Evolutionary conservation across 23 red algal species (phyloP).

Genomic region (Chondrus crispus): DNA sequence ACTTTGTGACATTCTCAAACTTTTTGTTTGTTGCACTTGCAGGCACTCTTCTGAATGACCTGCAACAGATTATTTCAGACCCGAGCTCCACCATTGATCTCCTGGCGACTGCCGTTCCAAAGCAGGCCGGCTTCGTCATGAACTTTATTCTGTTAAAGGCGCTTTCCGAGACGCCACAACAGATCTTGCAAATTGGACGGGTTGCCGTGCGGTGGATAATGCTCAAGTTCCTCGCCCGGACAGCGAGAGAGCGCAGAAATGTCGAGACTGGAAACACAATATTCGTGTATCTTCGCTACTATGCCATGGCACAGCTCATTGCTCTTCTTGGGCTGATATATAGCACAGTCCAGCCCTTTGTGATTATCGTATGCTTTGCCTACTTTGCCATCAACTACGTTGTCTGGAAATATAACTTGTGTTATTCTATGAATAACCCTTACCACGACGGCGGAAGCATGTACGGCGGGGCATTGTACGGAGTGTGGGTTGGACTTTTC

Average conservation of each 20-base stretch:
- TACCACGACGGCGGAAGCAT: conserved; percentile 16
- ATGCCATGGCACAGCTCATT: conserved; percentile 14
- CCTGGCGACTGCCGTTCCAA: conserved; percentile 6
- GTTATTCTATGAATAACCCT: background rate
- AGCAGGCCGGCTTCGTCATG: conserved; percentile 28
- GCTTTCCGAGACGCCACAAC: background rate
- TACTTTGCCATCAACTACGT: conserved; percentile 39
- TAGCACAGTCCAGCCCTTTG: conserved; percentile 7
- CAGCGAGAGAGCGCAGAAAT: background rate
- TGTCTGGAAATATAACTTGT: conserved; percentile 33
- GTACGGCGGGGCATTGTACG: background rate
- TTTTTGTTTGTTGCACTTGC: conserved; percentile 36
- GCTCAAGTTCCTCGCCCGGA: conserved; percentile 20
- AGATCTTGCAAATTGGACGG: conserved; percentile 7
- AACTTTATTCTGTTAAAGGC: conserved; percentile 34
- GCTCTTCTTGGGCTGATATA: conserved; percentile 20
- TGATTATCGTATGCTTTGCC: background rate
- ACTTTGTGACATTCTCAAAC: conserved; percentile 19
- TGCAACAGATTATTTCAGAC: background rate
- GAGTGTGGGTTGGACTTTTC: background rate
- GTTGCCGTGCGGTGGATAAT: background rate
- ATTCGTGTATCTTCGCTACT: conserved; percentile 12
- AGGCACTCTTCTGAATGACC: background rate
- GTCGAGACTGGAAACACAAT: background rate
- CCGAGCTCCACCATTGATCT: background rate